phyloP scores from a whole-genome alignment of 1,284 basidiomycete genomes.

The Schizophyllum commune region DNA sequence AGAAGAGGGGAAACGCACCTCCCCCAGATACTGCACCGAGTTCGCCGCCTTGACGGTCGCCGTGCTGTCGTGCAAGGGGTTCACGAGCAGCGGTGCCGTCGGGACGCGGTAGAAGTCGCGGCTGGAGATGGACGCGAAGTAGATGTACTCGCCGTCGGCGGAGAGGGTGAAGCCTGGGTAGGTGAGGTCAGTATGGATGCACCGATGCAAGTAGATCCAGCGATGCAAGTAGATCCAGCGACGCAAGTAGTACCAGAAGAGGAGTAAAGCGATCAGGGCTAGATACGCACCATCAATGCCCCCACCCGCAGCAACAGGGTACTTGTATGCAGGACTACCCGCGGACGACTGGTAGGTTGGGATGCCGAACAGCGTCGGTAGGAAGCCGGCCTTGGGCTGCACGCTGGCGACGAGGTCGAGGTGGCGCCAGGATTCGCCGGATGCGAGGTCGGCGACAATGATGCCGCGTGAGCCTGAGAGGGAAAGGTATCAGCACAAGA shows the following conservation, averaged over 20 bases:
- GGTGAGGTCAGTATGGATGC: too few species aligned
- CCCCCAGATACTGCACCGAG: conserved; percentile 15
- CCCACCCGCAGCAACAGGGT: not conserved
- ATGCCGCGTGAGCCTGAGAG: conserved; percentile 19
- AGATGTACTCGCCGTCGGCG: conserved; percentile 19
- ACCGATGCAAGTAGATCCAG: too few species aligned
- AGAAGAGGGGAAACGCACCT: conserved; percentile 11
- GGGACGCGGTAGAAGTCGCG: conserved; percentile 22
- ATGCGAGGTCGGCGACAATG: conserved; percentile 22
- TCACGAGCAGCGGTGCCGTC: conserved; percentile 17
- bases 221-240: too few species aligned
- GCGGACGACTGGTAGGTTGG: not conserved
- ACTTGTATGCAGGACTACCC: not conserved
- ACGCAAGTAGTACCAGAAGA: too few species aligned
- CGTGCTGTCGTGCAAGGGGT: conserved; percentile 1
- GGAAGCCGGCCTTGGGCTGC: conserved; percentile 13
- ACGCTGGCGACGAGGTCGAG: conserved; percentile 17
- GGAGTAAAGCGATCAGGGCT: not conserved
- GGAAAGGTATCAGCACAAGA: too few species aligned
- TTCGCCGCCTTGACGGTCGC: conserved; percentile 7
- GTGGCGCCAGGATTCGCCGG: conserved; percentile 23
- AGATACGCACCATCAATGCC: not conserved
- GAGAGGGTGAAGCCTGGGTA: conserved; percentile 15
- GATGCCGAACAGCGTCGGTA: conserved; percentile 2
- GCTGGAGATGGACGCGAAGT: conserved; percentile 18